Evolutionary conservation across 2,329 filamentous ascomycete genomes (phyloP), one percentile per base, ranked within the genome.

Genomic region (Claviceps pusilla): DNA sequence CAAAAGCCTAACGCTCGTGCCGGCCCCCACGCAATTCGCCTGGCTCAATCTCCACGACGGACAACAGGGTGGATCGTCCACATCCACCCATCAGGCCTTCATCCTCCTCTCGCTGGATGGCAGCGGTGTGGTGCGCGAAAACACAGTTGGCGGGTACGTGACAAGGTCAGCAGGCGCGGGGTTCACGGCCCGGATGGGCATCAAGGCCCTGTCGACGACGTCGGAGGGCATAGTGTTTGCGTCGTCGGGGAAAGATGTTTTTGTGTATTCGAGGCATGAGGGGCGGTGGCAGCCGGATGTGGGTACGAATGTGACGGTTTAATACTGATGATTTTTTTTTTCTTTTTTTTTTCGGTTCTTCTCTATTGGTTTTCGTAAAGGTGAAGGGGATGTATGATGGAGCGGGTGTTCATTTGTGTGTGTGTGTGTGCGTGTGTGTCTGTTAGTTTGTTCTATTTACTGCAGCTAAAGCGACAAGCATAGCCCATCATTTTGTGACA

Each of bases 191-290:
- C 48, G 42, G 28, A 53, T 46, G 45, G 24, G 39, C 4, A 54
- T 60, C 14, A 53, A 47, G 29, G 57, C 55, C 2, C 39, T 60
- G 39, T 55, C 58, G 28, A 51, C 56, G 2, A 60, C 59, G 28
- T 50, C 52, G 7, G 57, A 62, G 12, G 57, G 49, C 7, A 50
- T 59, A 2, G 29, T 61, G 37, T 62, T 60, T 58, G 59, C 55
- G 24, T 57, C 59, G 2, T 53, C 56, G 12, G 55, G 55, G 10
- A 54, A 55, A 24, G 53, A 58, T n/a, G 46, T 62, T 19, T 53
- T 54, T 29, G 45, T 54, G n/a, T 63, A 58, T 43, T n/a, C 51
- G 28, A 53, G 51, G 41, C 50, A 46, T 10, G 52, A 52, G 16
- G 55, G 33, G 53, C 49, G 16, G 7, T 61, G 59, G 57, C 45